Evolutionary conservation across 345 rosid species (phyloP).

Genomic region (Nasturtium officinale): DNA sequence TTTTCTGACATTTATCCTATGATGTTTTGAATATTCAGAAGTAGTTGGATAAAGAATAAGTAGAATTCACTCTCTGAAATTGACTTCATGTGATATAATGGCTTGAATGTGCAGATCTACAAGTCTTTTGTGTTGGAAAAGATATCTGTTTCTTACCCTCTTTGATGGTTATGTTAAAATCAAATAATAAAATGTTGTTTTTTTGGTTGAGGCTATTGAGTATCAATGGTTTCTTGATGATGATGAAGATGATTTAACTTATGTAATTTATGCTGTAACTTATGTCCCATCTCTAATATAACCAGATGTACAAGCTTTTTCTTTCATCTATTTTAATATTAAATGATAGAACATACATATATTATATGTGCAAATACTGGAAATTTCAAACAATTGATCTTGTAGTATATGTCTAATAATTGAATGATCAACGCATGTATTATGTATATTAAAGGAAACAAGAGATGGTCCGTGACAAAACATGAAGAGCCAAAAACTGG

Average conservation of each 20-base stretch:
- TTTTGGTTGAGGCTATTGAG: too few species aligned
- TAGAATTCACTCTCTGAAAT: background rate
- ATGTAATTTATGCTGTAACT: background rate
- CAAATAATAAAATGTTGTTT: background rate
- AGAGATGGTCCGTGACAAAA: slow-evolving; percentile 35
- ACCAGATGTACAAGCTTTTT: slow-evolving; percentile 21
- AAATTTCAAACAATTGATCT: slow-evolving; percentile 4
- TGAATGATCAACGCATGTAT: background rate
- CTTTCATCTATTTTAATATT: slow-evolving; percentile 25
- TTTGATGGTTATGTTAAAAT: background rate
- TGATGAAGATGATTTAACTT: background rate
- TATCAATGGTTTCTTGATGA: background rate
- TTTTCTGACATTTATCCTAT: background rate
- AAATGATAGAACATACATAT: background rate
- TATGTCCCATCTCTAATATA: background rate
- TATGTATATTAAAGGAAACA: slow-evolving; percentile 26
- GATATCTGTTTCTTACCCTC: background rate
- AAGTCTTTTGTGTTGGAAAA: background rate
- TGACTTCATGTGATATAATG: background rate
- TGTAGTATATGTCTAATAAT: slow-evolving; percentile 9
- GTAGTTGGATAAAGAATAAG: background rate
- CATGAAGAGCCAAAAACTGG: slow-evolving; percentile 31
- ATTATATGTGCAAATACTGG: background rate
- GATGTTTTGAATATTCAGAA: background rate
- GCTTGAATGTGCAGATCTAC: background rate